Conservation (phyloP, 169 alveolate genomes). For the Ichthyophthirius multifiliis region DNA sequence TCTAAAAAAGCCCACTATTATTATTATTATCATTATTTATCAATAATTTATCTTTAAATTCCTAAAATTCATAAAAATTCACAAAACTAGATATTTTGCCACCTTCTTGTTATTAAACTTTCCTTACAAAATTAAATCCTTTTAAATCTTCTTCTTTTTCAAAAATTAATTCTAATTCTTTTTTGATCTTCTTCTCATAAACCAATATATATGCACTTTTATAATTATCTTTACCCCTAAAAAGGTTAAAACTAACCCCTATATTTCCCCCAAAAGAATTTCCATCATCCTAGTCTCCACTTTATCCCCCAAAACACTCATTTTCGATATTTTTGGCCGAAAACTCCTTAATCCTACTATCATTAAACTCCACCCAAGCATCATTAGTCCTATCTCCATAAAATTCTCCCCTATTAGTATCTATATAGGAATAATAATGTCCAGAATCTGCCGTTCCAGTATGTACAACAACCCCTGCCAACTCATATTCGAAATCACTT, state of each 20-base stretch:
- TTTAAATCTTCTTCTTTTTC: no score
- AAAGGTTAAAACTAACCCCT: conserved; percentile 27
- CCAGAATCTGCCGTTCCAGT: conserved; percentile 88
- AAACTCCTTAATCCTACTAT: conserved; percentile 60
- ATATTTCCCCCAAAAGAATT: no score
- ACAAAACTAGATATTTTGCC: no score
- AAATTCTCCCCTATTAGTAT: conserved; percentile 52
- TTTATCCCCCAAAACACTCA: conserved; percentile 77
- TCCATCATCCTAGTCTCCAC: conserved; percentile 43
- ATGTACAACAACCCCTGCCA: conserved; percentile 85
- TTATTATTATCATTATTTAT: no score
- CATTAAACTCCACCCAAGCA: conserved; percentile 74
- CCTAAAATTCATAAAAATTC: no score
- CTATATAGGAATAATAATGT: conserved; percentile 81
- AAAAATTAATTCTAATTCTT: conserved; percentile 36
- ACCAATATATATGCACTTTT: conserved; percentile 85
- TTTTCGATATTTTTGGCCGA: conserved; percentile 56
- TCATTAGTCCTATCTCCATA: conserved; percentile 9
- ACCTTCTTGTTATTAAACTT: no score
- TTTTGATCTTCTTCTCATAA: conserved; percentile 72
- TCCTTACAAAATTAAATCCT: no score
- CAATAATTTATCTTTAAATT: no score
- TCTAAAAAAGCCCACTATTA: no score
- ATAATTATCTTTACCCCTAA: conserved; percentile 66
- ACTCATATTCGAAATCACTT: conserved; percentile 60